Percentiles rank a stretch among this genome's conserved stretches.
phyloP scores from a whole-genome alignment of 2,329 filamentous ascomycete genomes.

The Xylaria sp. region DNA sequence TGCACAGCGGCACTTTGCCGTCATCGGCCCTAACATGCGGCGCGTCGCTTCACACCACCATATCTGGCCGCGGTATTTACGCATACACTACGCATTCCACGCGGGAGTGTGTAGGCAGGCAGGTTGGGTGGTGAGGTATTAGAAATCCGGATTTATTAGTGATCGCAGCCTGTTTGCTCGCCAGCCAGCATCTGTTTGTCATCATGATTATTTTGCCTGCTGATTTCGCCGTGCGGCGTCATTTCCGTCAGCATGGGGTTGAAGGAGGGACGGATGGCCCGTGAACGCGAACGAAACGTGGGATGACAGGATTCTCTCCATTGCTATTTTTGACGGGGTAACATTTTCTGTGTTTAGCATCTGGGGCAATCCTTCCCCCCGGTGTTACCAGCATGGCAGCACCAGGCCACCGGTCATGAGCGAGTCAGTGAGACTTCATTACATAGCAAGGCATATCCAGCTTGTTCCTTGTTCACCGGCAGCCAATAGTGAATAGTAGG shows the following conservation, averaged over 20 bases:
- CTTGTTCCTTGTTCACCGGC: conserved; percentile 6
- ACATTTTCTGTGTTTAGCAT: conserved; percentile 12
- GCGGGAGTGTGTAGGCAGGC: conserved; percentile 13
- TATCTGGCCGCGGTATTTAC: conserved; percentile 23
- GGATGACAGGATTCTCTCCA: conserved; percentile 38
- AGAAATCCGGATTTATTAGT: conserved; percentile 40
- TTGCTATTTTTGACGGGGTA: conserved; percentile 41
- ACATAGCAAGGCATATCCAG: background rate
- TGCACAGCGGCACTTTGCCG: conserved; percentile 20
- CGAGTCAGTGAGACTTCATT: conserved; percentile 10
- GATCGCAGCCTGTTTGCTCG: conserved; percentile 22
- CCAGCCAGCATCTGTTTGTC: conserved; percentile 26
- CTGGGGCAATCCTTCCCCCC: conserved; percentile 33
- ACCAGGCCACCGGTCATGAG: conserved; percentile 23
- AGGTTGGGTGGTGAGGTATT: conserved; percentile 28
- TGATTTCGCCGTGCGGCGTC: conserved; percentile 31
- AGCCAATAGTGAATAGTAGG: background rate
- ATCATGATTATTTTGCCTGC: conserved; percentile 22
- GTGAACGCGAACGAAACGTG: conserved; percentile 36
- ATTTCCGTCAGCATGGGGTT: conserved; percentile 33
- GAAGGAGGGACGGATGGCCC: conserved; percentile 26
- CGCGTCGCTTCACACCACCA: conserved; percentile 28
- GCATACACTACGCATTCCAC: conserved; percentile 12
- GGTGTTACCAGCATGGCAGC: conserved; percentile 30
- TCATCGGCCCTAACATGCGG: conserved; percentile 31